These are phyloP conservation scores for Gigaspora rosea DNA, from an alignment of 192 early-diverging fungal genomes.

Conservation along the genomic window DNA sequence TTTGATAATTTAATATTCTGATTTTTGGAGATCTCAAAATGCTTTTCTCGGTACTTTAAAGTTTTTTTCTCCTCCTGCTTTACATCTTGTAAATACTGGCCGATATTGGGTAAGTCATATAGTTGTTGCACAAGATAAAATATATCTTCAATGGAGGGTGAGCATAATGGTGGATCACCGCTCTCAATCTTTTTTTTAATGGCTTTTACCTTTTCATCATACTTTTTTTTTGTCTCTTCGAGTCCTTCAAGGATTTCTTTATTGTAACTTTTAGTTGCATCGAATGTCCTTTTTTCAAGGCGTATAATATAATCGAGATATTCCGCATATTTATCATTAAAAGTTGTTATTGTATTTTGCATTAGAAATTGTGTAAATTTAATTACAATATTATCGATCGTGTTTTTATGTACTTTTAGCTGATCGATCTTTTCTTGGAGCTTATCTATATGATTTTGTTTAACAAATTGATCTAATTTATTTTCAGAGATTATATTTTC, in stretches of 20 bases:
- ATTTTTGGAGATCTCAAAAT: too few relatives aligned
- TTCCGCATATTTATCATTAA: conserved; percentile 34
- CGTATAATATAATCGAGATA: conserved; percentile 35
- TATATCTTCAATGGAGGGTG: conserved; percentile 23
- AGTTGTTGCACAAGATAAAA: conserved; percentile 26
- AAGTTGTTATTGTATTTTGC: conserved; percentile 35
- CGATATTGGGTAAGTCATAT: conserved; percentile 29
- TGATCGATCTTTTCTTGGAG: not conserved
- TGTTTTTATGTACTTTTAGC: conserved; percentile 35
- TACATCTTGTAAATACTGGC: conserved; percentile 27
- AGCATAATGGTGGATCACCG: not conserved
- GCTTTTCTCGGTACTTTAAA: too few relatives aligned
- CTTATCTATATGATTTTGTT: conserved; percentile 1
- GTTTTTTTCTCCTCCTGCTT: conserved; percentile 2
- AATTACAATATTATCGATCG: conserved; percentile 31
- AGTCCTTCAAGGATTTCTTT: conserved; percentile 22
- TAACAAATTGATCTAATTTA: not conserved
- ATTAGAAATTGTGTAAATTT: conserved; percentile 38
- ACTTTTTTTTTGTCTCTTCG: conserved; percentile 25
- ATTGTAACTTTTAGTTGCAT: conserved; percentile 27
- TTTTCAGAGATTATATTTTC: conserved; percentile 30
- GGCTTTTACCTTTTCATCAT: conserved; percentile 27
- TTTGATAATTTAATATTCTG: too few relatives aligned
- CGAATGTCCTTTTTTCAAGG: conserved; percentile 29
- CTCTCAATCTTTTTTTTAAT: conserved; percentile 34